A percentile compares a stretch with the other conserved stretches of the same genome.
phyloP scores from a whole-genome alignment of 1,284 basidiomycete species.

The Naganishia liquefaciens region DNA sequence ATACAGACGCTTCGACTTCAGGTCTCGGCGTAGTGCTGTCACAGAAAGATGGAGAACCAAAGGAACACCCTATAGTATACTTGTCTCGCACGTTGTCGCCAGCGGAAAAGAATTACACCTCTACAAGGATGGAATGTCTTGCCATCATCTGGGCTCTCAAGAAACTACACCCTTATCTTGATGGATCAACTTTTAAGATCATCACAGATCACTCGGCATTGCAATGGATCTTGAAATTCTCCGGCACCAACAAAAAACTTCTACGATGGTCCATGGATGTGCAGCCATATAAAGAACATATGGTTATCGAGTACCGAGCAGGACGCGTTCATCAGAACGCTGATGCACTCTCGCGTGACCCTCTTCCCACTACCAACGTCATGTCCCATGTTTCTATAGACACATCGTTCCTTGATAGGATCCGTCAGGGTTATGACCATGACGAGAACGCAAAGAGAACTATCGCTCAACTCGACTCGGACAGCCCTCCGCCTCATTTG shows the following conservation, averaged over 20 bases:
- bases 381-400: conserved; percentile 32
- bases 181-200: conserved; percentile 24
- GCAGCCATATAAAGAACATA: not conserved
- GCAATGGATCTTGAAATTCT: conserved; percentile 25
- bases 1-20: conserved; percentile 28
- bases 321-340: conserved; percentile 10
- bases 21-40: conserved; percentile 21
- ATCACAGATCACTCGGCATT: conserved; percentile 26
- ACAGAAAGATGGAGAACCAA: conserved; percentile 18
- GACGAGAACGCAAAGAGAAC: no score
- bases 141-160: conserved; percentile 28
- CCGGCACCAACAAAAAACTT: conserved; percentile 22
- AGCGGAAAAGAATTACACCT: conserved; percentile 27
- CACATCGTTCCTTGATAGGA: no score
- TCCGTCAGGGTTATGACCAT: no score
- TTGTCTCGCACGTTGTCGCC: conserved; percentile 19
- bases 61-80: conserved; percentile 24
- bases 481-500: conserved; percentile 11
- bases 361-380: not conserved
- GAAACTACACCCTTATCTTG: conserved; percentile 30
- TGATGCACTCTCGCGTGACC: conserved; percentile 13
- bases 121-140: conserved; percentile 29
- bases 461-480: no score
- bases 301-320: conserved; percentile 16
- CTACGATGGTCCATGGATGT: conserved; percentile 30